Evolutionary conservation across 2,329 filamentous ascomycete genomes (phyloP).

Genomic region (Colletotrichum destructivum): DNA sequence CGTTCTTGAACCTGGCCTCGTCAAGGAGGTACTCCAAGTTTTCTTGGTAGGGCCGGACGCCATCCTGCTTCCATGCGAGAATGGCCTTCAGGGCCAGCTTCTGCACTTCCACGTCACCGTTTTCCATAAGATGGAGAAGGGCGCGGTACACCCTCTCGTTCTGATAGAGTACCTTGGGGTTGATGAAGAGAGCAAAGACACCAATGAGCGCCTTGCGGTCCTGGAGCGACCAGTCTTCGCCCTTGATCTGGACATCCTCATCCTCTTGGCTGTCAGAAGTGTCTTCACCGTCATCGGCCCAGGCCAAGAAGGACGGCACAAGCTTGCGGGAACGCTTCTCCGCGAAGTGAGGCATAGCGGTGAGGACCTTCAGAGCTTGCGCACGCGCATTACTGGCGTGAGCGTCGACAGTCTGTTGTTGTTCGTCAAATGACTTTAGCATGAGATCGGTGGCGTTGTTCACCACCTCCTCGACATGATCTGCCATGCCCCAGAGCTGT

Average conservation of each 20-base stretch:
- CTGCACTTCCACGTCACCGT: slow-evolving; percentile 93
- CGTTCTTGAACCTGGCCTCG: slow-evolving; percentile 92
- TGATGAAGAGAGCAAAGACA: slow-evolving; percentile 87
- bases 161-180: slow-evolving; percentile 87
- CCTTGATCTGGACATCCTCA: slow-evolving; percentile 58
- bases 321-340: slow-evolving; percentile 89
- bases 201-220: slow-evolving; percentile 89
- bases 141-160: slow-evolving; percentile 82
- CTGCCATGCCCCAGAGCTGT: slow-evolving; percentile 68
- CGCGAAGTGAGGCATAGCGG: slow-evolving; percentile 80
- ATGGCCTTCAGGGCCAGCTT: slow-evolving; percentile 87
- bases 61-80: slow-evolving; percentile 88
- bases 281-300: slow-evolving; percentile 73
- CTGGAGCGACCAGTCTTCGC: slow-evolving; percentile 76
- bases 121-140: slow-evolving; percentile 82
- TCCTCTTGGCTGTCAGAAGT: slow-evolving; percentile 56
- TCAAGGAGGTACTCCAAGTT: slow-evolving; percentile 90
- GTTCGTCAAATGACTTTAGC: slow-evolving; percentile 74
- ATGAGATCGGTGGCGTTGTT: slow-evolving; percentile 71
- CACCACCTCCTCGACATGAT: slow-evolving; percentile 67
- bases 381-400: slow-evolving; percentile 74
- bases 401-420: slow-evolving; percentile 69
- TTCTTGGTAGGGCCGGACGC: slow-evolving; percentile 84
- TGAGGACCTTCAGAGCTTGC: slow-evolving; percentile 85
- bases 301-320: slow-evolving; percentile 88